Percentiles rank a stretch among this genome's conserved stretches.
Evolutionary conservation across 495 filamentous ascomycete species (phyloP).

Genomic region (Chaetomidium leptoderma): DNA sequence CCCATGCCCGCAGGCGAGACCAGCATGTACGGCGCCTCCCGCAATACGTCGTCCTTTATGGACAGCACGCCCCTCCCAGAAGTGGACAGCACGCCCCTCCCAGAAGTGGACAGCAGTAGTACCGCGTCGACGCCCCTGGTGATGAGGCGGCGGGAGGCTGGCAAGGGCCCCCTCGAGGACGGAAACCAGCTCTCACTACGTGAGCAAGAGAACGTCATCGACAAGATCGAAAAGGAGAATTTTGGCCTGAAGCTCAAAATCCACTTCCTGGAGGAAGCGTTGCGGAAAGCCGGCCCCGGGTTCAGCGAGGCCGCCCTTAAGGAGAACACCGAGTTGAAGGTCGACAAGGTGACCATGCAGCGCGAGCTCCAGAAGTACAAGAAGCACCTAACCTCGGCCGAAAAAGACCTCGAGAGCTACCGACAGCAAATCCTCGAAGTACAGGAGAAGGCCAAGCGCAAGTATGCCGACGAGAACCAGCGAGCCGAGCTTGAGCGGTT

Average conservation of each 20-base stretch:
- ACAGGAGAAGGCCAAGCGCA: constrained; percentile 70
- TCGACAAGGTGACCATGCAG: constrained; percentile 80
- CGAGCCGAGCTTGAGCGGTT: constrained; percentile 57
- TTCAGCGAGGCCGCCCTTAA: constrained; percentile 81
- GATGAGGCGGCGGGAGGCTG: constrained; percentile 51
- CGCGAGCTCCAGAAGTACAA: constrained; percentile 77
- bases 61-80: constrained; percentile 53
- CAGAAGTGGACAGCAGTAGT: constrained; percentile 69
- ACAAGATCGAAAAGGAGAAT: constrained; percentile 91
- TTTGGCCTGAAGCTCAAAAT: constrained; percentile 77
- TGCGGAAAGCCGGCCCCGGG: constrained; percentile 78
- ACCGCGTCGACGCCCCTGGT: constrained; percentile 74
- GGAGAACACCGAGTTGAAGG: constrained; percentile 94
- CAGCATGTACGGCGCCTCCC: constrained; percentile 63
- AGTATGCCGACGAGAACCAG: constrained; percentile 61
- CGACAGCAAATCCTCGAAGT: constrained; percentile 72
- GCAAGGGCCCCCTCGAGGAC: constrained; percentile 61
- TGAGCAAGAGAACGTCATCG: constrained; percentile 93
- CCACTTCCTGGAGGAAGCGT: constrained; percentile 71
- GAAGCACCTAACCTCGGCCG: constrained; percentile 70
- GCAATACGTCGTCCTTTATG: constrained; percentile 48
- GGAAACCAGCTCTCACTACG: constrained; percentile 87
- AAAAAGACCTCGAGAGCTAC: constrained; percentile 75
- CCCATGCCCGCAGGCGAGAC: constrained; percentile 56
- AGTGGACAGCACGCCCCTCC: constrained; percentile 63